Evolutionary conservation across 2,329 filamentous ascomycete genomes (phyloP).

Genomic region (Aspergillus pseudotamarii): DNA sequence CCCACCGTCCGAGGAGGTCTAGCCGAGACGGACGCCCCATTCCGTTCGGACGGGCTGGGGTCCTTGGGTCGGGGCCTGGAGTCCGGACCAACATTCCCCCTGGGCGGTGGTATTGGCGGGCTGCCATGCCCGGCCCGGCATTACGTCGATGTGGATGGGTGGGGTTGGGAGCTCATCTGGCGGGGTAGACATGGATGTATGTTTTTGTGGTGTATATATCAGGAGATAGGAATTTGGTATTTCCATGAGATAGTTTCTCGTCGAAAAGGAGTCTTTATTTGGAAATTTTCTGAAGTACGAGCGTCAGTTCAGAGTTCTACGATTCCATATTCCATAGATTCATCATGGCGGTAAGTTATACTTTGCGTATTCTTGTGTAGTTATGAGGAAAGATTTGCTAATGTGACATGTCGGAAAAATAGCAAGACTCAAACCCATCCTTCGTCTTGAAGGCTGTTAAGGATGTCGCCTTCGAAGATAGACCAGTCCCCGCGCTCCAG

Average conservation of each 20-base stretch:
- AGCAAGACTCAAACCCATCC: constrained; percentile 33
- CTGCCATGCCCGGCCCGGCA: neutral
- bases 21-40: neutral
- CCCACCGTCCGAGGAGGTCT: neutral
- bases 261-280: neutral
- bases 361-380: neutral
- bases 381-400: neutral
- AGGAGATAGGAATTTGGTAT: neutral
- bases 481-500: constrained; percentile 42
- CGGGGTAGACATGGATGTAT: neutral
- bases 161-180: neutral
- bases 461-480: constrained; percentile 50
- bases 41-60: neutral
- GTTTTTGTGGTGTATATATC: neutral
- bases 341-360: neutral
- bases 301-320: neutral
- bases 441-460: constrained; percentile 53
- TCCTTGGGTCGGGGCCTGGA: neutral
- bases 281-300: neutral
- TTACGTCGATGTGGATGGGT: neutral
- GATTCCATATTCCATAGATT: neutral
- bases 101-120: no score
- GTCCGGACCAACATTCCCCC: neutral
- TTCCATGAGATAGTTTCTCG: no score
- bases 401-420: neutral